phyloP scores from a whole-genome alignment of 2,329 filamentous ascomycete genomes.

The Rhynchosporium secalis region DNA sequence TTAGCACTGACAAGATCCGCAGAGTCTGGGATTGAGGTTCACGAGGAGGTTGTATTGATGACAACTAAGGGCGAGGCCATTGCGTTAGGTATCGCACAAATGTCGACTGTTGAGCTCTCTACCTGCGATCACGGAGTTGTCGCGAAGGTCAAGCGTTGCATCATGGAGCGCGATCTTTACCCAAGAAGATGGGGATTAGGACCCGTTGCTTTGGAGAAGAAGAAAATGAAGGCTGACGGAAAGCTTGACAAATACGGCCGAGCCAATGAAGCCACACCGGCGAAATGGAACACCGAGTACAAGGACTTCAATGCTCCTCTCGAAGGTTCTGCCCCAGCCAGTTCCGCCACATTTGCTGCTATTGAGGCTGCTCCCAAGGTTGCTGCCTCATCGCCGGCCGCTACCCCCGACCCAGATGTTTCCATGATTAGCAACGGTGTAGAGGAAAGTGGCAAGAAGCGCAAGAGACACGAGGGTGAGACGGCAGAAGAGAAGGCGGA shows the following conservation, averaged over 20 bases:
- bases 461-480: slow-evolving; percentile 78
- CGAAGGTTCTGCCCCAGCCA: slow-evolving; percentile 37
- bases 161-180: slow-evolving; percentile 99
- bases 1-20: slow-evolving; percentile 37
- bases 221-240: slow-evolving; percentile 98
- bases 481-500: slow-evolving; percentile 63
- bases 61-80: slow-evolving; percentile 99
- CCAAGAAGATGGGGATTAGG: slow-evolving; percentile 95
- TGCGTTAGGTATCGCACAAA: slow-evolving; percentile 91
- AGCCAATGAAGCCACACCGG: slow-evolving; percentile 86
- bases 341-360: slow-evolving; percentile 38
- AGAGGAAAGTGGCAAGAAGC: slow-evolving; percentile 68
- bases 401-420: slow-evolving; percentile 44
- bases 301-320: slow-evolving; percentile 75
- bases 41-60: slow-evolving; percentile 97
- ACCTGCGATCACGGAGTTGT: slow-evolving; percentile 97
- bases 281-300: slow-evolving; percentile 91
- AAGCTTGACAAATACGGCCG: slow-evolving; percentile 98
- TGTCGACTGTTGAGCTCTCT: slow-evolving; percentile 96
- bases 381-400: slow-evolving; percentile 42
- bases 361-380: slow-evolving; percentile 42
- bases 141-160: slow-evolving; percentile 98
- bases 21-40: slow-evolving; percentile 88
- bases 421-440: slow-evolving; percentile 53
- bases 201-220: slow-evolving; percentile 92